Conservation (phyloP, 768 basidiomycete species). For the Pisolithus sp. region DNA sequence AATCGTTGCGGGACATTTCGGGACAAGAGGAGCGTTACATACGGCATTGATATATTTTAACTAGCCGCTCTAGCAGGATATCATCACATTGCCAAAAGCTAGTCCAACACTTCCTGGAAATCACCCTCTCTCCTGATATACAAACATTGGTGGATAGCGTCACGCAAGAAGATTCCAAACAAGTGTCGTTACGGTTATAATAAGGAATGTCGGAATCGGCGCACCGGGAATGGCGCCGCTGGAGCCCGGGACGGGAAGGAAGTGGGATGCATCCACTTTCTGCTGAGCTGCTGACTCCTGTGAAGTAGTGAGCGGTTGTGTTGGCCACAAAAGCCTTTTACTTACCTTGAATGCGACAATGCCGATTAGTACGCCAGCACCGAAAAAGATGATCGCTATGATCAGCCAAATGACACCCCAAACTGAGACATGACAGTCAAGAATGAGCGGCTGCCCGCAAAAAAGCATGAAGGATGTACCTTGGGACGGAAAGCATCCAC, state of each 20-base stretch:
- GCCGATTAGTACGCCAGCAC: conserved; percentile 68
- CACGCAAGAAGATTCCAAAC: conserved; percentile 21
- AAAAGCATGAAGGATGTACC: conserved; percentile 32
- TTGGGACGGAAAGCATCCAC: conserved; percentile 81
- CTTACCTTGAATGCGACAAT: conserved; percentile 74
- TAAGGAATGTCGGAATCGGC: conserved; percentile 16
- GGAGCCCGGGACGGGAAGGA: conserved; percentile 57
- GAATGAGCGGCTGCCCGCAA: background rate
- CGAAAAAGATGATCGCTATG: conserved; percentile 68
- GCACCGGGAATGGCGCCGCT: conserved; percentile 29
- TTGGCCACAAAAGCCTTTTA: background rate
- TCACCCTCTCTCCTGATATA: no score
- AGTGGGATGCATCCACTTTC: conserved; percentile 42
- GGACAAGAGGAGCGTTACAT: no score
- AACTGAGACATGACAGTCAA: conserved; percentile 36
- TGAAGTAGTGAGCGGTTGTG: background rate
- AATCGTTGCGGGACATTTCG: no score
- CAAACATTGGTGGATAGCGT: background rate
- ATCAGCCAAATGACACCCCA: conserved; percentile 91
- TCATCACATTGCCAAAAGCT: no score
- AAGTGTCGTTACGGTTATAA: conserved; percentile 16
- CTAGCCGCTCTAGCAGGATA: no score
- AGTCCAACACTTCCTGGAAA: background rate
- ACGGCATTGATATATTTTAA: no score
- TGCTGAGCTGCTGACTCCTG: conserved; percentile 61